phyloP scores from a whole-genome alignment of 2,329 filamentous ascomycete species.

The Botrytis hyacinthi region DNA sequence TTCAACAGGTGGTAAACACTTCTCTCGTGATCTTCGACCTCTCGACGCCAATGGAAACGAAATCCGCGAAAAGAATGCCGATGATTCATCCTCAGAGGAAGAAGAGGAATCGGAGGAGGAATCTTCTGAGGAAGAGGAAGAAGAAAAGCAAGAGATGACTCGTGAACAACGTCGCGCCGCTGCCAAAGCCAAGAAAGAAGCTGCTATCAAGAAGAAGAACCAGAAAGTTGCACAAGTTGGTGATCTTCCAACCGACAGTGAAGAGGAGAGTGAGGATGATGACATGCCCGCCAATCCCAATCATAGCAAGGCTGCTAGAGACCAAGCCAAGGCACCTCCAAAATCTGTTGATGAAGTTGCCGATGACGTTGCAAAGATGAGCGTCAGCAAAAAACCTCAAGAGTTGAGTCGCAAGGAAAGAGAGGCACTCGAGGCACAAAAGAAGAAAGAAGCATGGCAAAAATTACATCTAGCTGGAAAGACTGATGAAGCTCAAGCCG shows the following conservation, averaged over 20 bases:
- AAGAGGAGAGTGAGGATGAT: conserved; percentile 55
- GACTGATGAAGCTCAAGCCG: conserved; percentile 90
- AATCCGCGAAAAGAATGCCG: conserved; percentile 72
- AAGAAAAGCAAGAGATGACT: conserved; percentile 56
- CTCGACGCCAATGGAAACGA: conserved; percentile 87
- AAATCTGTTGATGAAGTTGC: conserved; percentile 50
- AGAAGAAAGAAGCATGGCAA: conserved; percentile 86
- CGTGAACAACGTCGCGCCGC: conserved; percentile 86
- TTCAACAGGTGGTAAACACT: conserved; percentile 80
- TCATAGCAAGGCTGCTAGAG: conserved; percentile 73
- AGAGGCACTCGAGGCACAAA: conserved; percentile 80
- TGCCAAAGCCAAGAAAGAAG: conserved; percentile 88
- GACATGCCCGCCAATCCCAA: conserved; percentile 88
- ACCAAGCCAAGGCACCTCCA: conserved; percentile 49
- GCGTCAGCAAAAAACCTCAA: conserved; percentile 44
- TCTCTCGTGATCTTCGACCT: conserved; percentile 86
- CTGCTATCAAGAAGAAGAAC: conserved; percentile 76
- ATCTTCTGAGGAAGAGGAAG: conserved; percentile 48
- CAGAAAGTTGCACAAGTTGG: conserved; percentile 73
- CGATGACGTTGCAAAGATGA: conserved; percentile 55
- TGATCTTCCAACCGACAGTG: conserved; percentile 74
- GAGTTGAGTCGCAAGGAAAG: conserved; percentile 67
- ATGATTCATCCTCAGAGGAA: conserved; percentile 48
- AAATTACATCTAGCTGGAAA: conserved; percentile 93
- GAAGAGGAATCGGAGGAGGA: conserved; percentile 54